Percentiles rank a stretch among this genome's conserved stretches.
phyloP scores from a whole-genome alignment of 257 asterid genomes.

The Thymus mandschuricus region DNA sequence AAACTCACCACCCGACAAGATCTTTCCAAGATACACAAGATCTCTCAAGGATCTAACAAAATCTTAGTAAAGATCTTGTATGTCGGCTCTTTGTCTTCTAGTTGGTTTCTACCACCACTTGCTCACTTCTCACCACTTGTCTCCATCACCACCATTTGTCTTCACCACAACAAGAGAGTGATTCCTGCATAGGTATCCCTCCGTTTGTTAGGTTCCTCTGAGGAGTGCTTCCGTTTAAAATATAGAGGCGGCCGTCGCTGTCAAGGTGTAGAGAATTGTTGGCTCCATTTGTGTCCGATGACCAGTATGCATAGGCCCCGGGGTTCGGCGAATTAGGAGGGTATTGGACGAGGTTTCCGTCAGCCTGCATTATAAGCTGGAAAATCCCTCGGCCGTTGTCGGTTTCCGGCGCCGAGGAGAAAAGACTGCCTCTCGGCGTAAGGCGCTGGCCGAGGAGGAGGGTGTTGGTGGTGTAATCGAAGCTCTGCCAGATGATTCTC shows the following conservation, averaged over 20 bases:
- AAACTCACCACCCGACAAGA: too few species aligned
- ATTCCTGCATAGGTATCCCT: too few species aligned
- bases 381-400: slow-evolving; percentile 41
- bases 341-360: slow-evolving; percentile 62
- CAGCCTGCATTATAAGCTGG: slow-evolving; percentile 45
- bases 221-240: slow-evolving; percentile 34
- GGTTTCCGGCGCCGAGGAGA: slow-evolving; percentile 47
- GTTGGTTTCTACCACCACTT: too few species aligned
- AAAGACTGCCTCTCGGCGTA: slow-evolving; percentile 10
- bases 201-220: slow-evolving; percentile 30
- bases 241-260: slow-evolving; percentile 44
- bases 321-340: slow-evolving; percentile 31
- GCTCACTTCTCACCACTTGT: too few species aligned
- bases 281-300: too few species aligned
- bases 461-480: slow-evolving; percentile 52
- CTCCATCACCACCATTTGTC: too few species aligned
- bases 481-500: slow-evolving; percentile 55
- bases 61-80: too few species aligned
- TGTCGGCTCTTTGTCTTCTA: too few species aligned
- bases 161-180: too few species aligned
- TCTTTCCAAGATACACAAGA: too few species aligned
- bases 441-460: slow-evolving; percentile 50
- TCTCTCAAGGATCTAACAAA: too few species aligned
- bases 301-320: too few species aligned
- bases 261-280: slow-evolving; percentile 38